Conservation (phyloP, 306 rosid genomes). For the Lagenaria siceraria region DNA sequence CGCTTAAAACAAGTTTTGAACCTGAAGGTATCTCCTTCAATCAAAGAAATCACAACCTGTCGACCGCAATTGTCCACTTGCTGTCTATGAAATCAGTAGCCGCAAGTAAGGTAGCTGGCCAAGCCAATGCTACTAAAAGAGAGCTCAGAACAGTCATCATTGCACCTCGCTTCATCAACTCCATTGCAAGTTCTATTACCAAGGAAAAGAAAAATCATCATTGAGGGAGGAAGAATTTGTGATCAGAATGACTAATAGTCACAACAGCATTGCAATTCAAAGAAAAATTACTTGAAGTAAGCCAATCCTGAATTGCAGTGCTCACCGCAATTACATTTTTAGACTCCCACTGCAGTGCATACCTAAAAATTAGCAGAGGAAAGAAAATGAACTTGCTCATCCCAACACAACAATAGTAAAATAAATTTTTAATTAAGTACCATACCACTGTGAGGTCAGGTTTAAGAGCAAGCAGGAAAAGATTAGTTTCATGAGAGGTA, state of each 20-base stretch:
- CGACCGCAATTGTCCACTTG: slow-evolving; percentile 39
- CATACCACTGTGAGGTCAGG: neutral
- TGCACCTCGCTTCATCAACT: slow-evolving; percentile 43
- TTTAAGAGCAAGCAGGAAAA: slow-evolving; percentile 9
- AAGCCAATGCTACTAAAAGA: slow-evolving; percentile 32
- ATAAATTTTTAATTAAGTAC: neutral
- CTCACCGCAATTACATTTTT: slow-evolving; percentile 43
- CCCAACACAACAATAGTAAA: slow-evolving; percentile 14
- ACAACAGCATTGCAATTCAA: slow-evolving; percentile 9
- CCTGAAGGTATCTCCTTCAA: neutral
- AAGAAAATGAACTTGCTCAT: slow-evolving; percentile 11
- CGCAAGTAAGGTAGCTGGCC: slow-evolving; percentile 38
- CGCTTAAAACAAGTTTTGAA: neutral
- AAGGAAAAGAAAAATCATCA: slow-evolving; percentile 7
- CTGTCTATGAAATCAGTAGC: slow-evolving; percentile 38
- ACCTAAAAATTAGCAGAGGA: slow-evolving; percentile 24
- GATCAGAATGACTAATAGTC: slow-evolving; percentile 4
- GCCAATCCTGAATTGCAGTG: slow-evolving; percentile 51
- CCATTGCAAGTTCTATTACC: slow-evolving; percentile 28
- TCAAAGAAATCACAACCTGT: slow-evolving; percentile 24
- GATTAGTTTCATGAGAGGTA: too few relatives aligned
- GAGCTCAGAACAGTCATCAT: slow-evolving; percentile 39
- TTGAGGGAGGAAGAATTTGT: neutral
- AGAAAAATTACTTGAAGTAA: slow-evolving; percentile 33
- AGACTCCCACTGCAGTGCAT: slow-evolving; percentile 41